A percentile compares a stretch with the other conserved stretches of the same genome.
These are phyloP conservation scores for Populus ilicifolia DNA, from an alignment of 345 rosid species.

Conservation along the genomic window DNA sequence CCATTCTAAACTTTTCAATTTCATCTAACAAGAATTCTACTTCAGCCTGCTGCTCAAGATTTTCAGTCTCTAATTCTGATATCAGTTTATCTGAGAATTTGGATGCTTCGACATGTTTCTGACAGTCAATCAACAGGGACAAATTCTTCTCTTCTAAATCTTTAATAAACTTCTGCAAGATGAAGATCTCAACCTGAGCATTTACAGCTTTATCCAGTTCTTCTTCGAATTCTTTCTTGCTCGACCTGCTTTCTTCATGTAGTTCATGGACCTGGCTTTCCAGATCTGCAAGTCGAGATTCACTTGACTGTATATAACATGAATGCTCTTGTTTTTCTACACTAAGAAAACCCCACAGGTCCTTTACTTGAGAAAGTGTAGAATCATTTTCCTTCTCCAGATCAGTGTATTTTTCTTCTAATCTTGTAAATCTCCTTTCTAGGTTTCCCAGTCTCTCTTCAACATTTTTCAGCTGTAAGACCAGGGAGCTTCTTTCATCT, in stretches of 20 bases:
- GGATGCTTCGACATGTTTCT: conserved; percentile 30
- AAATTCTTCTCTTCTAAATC: conserved; percentile 34
- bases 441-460: conserved; percentile 48
- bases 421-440: conserved; percentile 57
- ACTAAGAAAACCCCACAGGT: conserved; percentile 47
- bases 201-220: conserved; percentile 59
- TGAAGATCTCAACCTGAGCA: conserved; percentile 30
- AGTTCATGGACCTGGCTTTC: conserved; percentile 62
- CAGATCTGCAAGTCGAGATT: conserved; percentile 58
- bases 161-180: conserved; percentile 33
- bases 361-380: conserved; percentile 19
- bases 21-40: conserved; percentile 29
- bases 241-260: conserved; percentile 53
- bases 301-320: conserved; percentile 49
- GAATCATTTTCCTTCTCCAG: conserved; percentile 26
- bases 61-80: conserved; percentile 28
- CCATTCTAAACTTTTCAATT: conserved; percentile 27
- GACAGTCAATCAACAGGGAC: conserved; percentile 26
- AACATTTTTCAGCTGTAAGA: conserved; percentile 29
- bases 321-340: conserved; percentile 58
- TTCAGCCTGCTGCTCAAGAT: conserved; percentile 37
- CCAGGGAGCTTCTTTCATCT: conserved; percentile 21
- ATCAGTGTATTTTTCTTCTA: conserved; percentile 35
- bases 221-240: conserved; percentile 65
- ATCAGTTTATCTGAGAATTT: conserved; percentile 27